A percentile compares a stretch with the other conserved stretches of the same genome.
Conservation (phyloP, 768 basidiomycete genomes). For the Nidularia pulvinata region DNA sequence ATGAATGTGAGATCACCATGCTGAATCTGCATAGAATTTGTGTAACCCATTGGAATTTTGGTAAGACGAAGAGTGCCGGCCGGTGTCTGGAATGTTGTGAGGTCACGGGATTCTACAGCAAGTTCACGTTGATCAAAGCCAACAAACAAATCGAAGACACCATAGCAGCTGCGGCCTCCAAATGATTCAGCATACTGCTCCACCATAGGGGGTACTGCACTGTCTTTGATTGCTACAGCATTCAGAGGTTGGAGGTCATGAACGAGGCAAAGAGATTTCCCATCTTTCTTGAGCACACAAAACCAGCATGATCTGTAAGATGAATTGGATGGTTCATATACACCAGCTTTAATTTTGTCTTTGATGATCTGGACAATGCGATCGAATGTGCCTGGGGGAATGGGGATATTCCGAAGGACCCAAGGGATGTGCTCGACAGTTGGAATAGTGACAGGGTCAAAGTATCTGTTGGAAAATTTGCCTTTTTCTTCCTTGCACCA, state of each 20-base stretch:
- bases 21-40: neutral
- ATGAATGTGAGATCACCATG: neutral
- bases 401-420: slow-evolving; percentile 8
- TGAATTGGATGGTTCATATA: slow-evolving; percentile 10
- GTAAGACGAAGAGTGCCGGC: neutral
- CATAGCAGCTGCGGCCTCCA: neutral
- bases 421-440: slow-evolving; percentile 2
- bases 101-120: neutral
- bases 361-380: slow-evolving; percentile 5
- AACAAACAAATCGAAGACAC: neutral
- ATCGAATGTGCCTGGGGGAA: slow-evolving; percentile 11
- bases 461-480: slow-evolving; percentile 1
- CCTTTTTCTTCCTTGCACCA: neutral
- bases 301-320: slow-evolving; percentile 9
- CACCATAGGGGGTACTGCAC: neutral
- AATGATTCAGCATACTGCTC: neutral
- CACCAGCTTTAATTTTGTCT: slow-evolving; percentile 8
- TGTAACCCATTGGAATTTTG: neutral
- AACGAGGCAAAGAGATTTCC: neutral
- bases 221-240: slow-evolving; percentile 1
- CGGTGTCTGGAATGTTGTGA: neutral
- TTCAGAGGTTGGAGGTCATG: slow-evolving; percentile 2
- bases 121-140: neutral
- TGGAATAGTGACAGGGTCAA: slow-evolving; percentile 1
- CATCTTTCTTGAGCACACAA: neutral